Conservation (phyloP, 2,329 filamentous ascomycete genomes). For the Hymenoscyphus fraxineus region DNA sequence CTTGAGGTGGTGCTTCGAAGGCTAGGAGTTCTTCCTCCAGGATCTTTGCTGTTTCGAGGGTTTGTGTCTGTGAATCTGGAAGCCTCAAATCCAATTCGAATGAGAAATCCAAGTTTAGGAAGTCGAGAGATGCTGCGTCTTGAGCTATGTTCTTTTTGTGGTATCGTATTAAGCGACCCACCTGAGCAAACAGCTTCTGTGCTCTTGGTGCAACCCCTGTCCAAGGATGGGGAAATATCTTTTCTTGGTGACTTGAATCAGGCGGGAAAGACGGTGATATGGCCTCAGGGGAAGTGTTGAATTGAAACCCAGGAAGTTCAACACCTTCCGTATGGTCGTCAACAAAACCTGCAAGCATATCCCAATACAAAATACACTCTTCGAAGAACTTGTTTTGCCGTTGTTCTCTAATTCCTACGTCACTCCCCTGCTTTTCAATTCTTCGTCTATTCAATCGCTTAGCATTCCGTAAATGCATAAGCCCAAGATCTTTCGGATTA, state of each 20-base stretch:
- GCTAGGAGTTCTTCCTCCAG: conserved; percentile 30
- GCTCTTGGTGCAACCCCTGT: conserved; percentile 30
- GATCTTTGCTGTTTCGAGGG: conserved; percentile 21
- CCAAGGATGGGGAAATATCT: conserved; percentile 32
- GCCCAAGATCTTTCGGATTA: conserved; percentile 50
- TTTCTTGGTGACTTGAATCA: conserved; percentile 8
- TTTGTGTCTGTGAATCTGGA: conserved; percentile 20
- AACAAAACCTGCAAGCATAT: conserved; percentile 32
- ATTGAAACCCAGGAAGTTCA: conserved; percentile 18
- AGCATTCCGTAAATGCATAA: conserved; percentile 31
- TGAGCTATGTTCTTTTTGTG: conserved; percentile 24
- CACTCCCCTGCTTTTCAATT: conserved; percentile 21
- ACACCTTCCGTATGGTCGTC: conserved; percentile 29
- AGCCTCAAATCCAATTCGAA: conserved; percentile 23
- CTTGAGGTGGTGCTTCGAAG: conserved; percentile 23
- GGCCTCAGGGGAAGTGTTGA: background rate
- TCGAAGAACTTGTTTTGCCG: conserved; percentile 33
- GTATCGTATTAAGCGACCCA: conserved; percentile 29
- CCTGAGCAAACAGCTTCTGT: conserved; percentile 29
- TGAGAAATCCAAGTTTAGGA: conserved; percentile 25
- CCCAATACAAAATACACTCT: conserved; percentile 34
- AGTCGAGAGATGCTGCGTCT: conserved; percentile 21
- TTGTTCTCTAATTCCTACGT: conserved; percentile 16
- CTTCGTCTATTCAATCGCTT: conserved; percentile 28
- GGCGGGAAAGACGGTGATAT: background rate